Conservation (phyloP, 2,329 filamentous ascomycete genomes). For the Alternaria sp. region DNA sequence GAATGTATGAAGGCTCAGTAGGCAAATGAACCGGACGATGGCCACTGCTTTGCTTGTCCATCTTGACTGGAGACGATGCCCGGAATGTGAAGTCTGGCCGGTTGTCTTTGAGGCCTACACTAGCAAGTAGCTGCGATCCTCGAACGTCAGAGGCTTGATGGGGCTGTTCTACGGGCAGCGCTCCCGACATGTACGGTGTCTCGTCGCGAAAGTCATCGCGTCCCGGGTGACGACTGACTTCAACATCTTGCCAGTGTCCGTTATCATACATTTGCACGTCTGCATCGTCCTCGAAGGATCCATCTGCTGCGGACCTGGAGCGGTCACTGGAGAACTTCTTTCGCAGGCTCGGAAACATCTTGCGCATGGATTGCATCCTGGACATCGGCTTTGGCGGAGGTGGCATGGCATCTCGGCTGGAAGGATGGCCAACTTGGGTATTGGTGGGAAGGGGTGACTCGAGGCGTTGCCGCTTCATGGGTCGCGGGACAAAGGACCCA, state of each 20-base stretch:
- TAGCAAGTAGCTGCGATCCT: slow-evolving; percentile 6
- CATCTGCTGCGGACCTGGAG: slow-evolving; percentile 2
- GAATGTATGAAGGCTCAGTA: slow-evolving; percentile 38
- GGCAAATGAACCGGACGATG: slow-evolving; percentile 19
- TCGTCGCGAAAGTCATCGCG: slow-evolving; percentile 8
- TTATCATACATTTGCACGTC: slow-evolving; percentile 23
- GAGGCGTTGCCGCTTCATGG: slow-evolving; percentile 41
- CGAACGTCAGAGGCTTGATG: neutral
- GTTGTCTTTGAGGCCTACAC: slow-evolving; percentile 8
- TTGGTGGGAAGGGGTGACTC: slow-evolving; percentile 33
- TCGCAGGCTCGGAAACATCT: slow-evolving; percentile 29
- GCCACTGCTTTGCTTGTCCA: neutral
- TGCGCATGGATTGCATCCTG: slow-evolving; percentile 35
- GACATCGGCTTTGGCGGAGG: slow-evolving; percentile 42
- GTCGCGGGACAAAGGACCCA: slow-evolving; percentile 25
- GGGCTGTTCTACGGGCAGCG: slow-evolving; percentile 23
- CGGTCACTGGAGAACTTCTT: slow-evolving; percentile 28
- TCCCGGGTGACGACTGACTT: neutral
- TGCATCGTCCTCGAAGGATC: neutral
- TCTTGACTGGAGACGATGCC: slow-evolving; percentile 24
- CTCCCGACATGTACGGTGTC: slow-evolving; percentile 33
- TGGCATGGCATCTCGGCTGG: slow-evolving; percentile 48
- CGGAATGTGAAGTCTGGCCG: slow-evolving; percentile 26
- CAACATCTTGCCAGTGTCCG: slow-evolving; percentile 12
- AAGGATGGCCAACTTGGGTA: slow-evolving; percentile 20